A percentile compares a stretch with the other conserved stretches of the same genome.
Evolutionary conservation across 2,329 filamentous ascomycete species (phyloP).

Genomic region (Juglanconis oblonga): DNA sequence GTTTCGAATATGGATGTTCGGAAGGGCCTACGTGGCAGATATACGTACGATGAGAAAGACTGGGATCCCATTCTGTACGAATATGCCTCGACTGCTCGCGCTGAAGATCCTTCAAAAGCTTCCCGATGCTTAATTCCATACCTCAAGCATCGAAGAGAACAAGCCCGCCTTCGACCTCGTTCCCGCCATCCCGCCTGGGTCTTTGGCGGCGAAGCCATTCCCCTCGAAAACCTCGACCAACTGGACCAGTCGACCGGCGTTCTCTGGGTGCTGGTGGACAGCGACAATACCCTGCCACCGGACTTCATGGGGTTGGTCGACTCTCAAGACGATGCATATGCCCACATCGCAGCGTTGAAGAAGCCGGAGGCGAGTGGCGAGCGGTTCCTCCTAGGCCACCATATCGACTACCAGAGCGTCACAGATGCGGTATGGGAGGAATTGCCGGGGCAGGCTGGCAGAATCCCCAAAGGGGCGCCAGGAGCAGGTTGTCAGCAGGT

Average conservation of each 20-base stretch:
- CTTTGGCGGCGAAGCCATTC: conserved; percentile 14
- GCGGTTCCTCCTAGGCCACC: conserved; percentile 18
- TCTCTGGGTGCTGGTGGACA: conserved; percentile 17
- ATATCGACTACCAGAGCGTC: conserved; percentile 23
- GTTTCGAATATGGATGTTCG: neutral
- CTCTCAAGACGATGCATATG: conserved; percentile 12
- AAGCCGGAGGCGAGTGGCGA: conserved; percentile 8
- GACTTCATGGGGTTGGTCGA: conserved; percentile 16
- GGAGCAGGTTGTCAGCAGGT: conserved; percentile 3
- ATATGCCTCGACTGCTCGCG: neutral
- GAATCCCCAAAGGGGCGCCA: conserved; percentile 16
- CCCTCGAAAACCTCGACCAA: neutral
- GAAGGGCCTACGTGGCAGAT: neutral
- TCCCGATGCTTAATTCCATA: neutral
- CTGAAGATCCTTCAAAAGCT: neutral
- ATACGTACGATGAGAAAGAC: neutral
- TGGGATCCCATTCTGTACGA: neutral
- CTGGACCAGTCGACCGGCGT: conserved; percentile 1
- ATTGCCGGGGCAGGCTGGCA: conserved; percentile 15
- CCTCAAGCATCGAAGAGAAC: neutral
- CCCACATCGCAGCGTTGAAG: conserved; percentile 4
- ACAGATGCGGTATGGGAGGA: conserved; percentile 19
- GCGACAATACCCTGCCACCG: conserved; percentile 4
- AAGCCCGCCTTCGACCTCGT: conserved; percentile 14
- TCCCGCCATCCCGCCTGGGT: conserved; percentile 12